A percentile compares a stretch with the other conserved stretches of the same genome.
These are phyloP conservation scores for Boletus pseudopeckii DNA, from an alignment of 768 basidiomycete genomes.

Conservation along the genomic window DNA sequence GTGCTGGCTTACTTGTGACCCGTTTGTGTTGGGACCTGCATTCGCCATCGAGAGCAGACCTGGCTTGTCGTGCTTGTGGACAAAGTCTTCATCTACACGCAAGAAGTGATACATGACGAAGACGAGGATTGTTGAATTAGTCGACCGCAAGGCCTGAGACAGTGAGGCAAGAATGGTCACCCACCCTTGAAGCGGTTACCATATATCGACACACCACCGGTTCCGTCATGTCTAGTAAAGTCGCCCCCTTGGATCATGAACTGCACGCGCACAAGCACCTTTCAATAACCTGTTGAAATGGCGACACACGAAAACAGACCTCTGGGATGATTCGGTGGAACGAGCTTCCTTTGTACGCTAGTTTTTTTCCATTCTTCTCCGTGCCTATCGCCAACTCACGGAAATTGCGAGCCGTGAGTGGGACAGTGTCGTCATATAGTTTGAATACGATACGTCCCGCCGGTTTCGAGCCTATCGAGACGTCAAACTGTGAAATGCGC, in stretches of 20 bases:
- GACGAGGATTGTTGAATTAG: background rate
- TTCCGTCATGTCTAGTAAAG: constrained; percentile 72
- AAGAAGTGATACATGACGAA: background rate
- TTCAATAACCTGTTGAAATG: background rate
- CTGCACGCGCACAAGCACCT: constrained; percentile 23
- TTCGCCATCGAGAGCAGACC: constrained; percentile 85
- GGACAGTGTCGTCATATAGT: constrained; percentile 80
- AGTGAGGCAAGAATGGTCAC: constrained; percentile 14
- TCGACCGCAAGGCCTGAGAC: background rate
- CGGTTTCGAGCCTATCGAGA: constrained; percentile 56
- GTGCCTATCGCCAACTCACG: constrained; percentile 66
- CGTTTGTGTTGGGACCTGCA: constrained; percentile 77
- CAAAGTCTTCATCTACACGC: constrained; percentile 65
- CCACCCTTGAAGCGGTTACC: constrained; percentile 73
- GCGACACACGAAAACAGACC: constrained; percentile 31
- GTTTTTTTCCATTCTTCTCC: constrained; percentile 44
- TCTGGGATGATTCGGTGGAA: constrained; percentile 77
- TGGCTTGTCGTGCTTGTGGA: constrained; percentile 56
- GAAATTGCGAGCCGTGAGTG: constrained; percentile 78
- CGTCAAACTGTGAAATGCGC: constrained; percentile 49
- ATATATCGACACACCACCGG: constrained; percentile 84
- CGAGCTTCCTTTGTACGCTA: constrained; percentile 64
- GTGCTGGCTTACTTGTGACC: constrained; percentile 55
- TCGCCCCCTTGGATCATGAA: constrained; percentile 91
- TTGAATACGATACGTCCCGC: constrained; percentile 78